These are phyloP conservation scores for Macrolepiota albuminosa DNA, from an alignment of 768 basidiomycete genomes.

Conservation along the genomic window DNA sequence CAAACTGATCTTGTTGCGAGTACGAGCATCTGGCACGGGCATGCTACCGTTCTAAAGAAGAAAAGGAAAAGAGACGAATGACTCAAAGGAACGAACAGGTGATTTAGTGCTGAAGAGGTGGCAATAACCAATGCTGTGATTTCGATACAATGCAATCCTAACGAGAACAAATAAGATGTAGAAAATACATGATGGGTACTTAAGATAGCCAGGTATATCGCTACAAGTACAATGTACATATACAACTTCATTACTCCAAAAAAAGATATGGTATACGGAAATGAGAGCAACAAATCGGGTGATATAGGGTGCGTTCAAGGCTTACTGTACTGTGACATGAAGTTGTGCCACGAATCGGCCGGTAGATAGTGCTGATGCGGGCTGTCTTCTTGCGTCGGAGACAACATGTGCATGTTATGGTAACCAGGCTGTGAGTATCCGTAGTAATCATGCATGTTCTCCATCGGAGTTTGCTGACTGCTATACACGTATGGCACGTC, in stretches of 20 bases:
- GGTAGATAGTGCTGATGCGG: constrained; percentile 30
- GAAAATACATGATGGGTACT: constrained; percentile 3
- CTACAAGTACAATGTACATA: constrained; percentile 14
- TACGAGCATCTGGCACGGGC: constrained; percentile 65
- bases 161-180: constrained; percentile 27
- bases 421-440: constrained; percentile 22
- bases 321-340: constrained; percentile 39
- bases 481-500: constrained; percentile 13
- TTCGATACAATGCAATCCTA: constrained; percentile 10
- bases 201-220: constrained; percentile 13
- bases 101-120: not conserved
- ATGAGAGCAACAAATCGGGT: not conserved
- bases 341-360: constrained; percentile 43
- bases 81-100: not conserved
- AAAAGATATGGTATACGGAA: constrained; percentile 8
- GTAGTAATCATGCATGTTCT: constrained; percentile 27
- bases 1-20: constrained; percentile 59
- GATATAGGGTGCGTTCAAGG: not conserved
- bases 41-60: constrained; percentile 28
- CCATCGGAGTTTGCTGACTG: constrained; percentile 21
- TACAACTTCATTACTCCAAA: constrained; percentile 8
- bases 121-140: not conserved
- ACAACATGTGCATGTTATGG: constrained; percentile 19
- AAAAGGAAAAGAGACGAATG: constrained; percentile 4
- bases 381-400: constrained; percentile 24